A percentile compares a stretch with the other conserved stretches of the same genome.
phyloP scores from a whole-genome alignment of 345 rosid species.

The Triadica sebifera region DNA sequence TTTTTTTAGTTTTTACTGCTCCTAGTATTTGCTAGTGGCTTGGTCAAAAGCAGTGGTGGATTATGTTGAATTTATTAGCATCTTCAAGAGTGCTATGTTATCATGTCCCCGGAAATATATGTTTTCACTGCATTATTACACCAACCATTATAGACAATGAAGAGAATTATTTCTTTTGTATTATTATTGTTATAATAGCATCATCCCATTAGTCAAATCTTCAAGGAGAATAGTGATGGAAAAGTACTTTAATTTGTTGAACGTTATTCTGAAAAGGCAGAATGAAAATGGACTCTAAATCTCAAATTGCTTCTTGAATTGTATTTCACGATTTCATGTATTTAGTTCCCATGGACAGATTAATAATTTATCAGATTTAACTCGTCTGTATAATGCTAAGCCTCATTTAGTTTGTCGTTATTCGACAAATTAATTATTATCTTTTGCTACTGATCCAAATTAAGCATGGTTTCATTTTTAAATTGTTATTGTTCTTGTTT shows the following conservation, averaged over 20 bases:
- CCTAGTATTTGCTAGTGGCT: no score
- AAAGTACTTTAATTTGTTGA: background rate
- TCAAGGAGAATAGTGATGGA: background rate
- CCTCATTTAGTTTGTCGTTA: no score
- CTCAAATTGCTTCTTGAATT: background rate
- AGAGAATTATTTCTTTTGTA: no score
- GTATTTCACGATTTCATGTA: no score
- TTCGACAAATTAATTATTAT: no score
- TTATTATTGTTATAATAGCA: background rate
- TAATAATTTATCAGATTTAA: background rate
- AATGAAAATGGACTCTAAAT: background rate
- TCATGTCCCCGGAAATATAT: background rate
- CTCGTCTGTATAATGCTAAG: no score
- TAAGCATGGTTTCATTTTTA: no score
- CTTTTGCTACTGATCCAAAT: no score
- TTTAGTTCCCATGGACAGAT: background rate
- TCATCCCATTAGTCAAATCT: background rate
- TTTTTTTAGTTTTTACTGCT: no score
- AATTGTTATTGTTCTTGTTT: no score
- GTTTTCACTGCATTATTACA: background rate
- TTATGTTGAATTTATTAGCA: constrained; percentile 15
- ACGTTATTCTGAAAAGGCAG: no score
- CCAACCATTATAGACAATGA: background rate
- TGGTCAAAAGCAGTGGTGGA: constrained; percentile 22
- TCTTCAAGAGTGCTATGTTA: no score